Conservation (phyloP, 129 eudicot genomes). For the Glebionis coronaria region DNA sequence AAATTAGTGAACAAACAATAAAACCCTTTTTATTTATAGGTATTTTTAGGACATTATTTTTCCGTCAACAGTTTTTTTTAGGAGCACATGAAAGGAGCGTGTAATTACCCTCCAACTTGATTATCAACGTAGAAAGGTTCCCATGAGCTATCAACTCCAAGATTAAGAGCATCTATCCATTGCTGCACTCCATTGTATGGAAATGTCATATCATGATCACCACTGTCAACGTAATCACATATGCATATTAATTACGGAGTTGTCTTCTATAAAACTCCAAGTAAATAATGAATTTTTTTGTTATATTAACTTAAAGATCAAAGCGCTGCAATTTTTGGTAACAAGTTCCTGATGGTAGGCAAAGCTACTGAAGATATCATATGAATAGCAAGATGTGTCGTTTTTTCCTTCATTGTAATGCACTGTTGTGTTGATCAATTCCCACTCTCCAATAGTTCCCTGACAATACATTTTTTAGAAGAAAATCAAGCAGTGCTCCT, state of each 20-base stretch:
- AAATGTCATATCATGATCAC: conserved; percentile 9
- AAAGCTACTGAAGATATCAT: conserved; percentile 6
- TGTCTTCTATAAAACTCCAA: neutral
- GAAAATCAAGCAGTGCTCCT: too few species aligned
- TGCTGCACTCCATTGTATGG: neutral
- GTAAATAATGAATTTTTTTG: too few species aligned
- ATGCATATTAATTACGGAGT: too few species aligned
- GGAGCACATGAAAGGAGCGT: too few species aligned
- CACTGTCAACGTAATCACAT: neutral
- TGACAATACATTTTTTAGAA: neutral
- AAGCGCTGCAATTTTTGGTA: neutral
- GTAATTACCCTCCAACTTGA: too few species aligned
- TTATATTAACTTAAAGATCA: conserved; percentile 14
- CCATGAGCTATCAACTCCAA: neutral
- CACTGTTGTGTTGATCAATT: neutral
- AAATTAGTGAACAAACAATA: neutral
- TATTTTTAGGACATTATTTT: too few species aligned
- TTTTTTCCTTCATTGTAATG: neutral
- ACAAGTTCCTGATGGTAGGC: conserved; percentile 9
- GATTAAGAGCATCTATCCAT: neutral
- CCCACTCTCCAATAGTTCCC: neutral
- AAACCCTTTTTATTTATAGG: neutral
- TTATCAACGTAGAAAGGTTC: neutral
- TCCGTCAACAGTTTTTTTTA: too few species aligned
- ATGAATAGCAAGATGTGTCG: neutral